A percentile compares a stretch with the other conserved stretches of the same genome.
Evolutionary conservation across 345 rosid genomes (phyloP).

Genomic region (Carallia pectinifolia): DNA sequence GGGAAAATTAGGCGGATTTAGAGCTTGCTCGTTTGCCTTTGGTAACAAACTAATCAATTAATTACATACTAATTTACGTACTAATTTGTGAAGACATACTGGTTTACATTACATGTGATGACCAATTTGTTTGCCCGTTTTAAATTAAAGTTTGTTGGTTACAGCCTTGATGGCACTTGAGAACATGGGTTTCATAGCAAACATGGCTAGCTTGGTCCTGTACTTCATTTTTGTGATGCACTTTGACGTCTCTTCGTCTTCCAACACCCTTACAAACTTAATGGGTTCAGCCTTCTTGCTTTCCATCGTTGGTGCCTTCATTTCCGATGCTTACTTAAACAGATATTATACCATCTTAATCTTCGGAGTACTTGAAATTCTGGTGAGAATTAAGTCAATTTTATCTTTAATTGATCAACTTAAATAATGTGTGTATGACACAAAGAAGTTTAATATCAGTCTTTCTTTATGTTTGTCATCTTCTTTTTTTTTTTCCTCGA

Average conservation of each 20-base stretch:
- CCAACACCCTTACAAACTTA: conserved; percentile 54
- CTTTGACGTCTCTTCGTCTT: conserved; percentile 27
- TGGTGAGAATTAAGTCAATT: conserved; percentile 21
- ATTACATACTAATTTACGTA: no score
- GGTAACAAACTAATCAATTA: conserved; percentile 26
- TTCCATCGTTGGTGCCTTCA: conserved; percentile 51
- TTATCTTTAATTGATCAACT: not conserved
- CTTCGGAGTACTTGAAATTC: conserved; percentile 43
- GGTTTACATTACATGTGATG: not conserved
- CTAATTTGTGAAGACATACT: no score
- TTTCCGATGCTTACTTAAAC: conserved; percentile 50
- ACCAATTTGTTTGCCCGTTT: not conserved
- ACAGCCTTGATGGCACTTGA: conserved; percentile 40
- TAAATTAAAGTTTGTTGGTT: not conserved
- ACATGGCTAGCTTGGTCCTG: conserved; percentile 42
- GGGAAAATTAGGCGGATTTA: conserved; percentile 22
- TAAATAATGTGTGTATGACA: not conserved
- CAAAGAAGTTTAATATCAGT: no score
- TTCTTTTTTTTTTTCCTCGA: no score
- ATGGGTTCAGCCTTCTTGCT: conserved; percentile 58
- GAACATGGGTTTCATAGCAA: conserved; percentile 63
- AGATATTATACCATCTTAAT: conserved; percentile 34
- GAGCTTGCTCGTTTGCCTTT: conserved; percentile 27
- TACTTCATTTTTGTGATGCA: conserved; percentile 40
- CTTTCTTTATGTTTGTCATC: no score